Percentiles rank a stretch among this genome's conserved stretches.
These are phyloP conservation scores for Pythium myriotylum DNA, from an alignment of 352 stramenopile genomes.

Conservation along the genomic window DNA sequence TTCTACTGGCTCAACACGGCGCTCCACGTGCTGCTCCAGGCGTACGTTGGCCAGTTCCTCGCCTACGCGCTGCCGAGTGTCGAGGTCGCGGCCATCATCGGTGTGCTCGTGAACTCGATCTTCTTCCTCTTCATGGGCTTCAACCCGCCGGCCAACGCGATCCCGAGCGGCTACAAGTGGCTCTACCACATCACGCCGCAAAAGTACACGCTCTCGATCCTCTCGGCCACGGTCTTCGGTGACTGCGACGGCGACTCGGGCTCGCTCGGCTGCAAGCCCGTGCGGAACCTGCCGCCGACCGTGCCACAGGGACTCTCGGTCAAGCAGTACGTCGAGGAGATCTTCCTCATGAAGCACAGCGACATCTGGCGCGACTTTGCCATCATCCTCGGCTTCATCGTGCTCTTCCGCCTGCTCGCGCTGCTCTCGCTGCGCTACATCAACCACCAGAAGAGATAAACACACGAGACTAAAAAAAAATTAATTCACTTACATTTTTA, in stretches of 20 bases:
- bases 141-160: conserved; percentile 56
- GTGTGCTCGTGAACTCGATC: conserved; percentile 52
- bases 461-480: not conserved
- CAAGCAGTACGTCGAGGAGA: conserved; percentile 30
- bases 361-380: conserved; percentile 28
- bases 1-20: conserved; percentile 33
- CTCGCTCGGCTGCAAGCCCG: conserved; percentile 27
- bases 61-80: conserved; percentile 31
- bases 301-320: conserved; percentile 22
- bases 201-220: conserved; percentile 27
- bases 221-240: conserved; percentile 28
- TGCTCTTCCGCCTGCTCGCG: conserved; percentile 32
- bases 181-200: conserved; percentile 54
- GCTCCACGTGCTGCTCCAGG: conserved; percentile 32
- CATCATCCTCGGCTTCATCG: conserved; percentile 30
- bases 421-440: conserved; percentile 35
- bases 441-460: conserved; percentile 38
- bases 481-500: not conserved
- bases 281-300: conserved; percentile 16
- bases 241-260: conserved; percentile 17
- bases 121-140: conserved; percentile 82
- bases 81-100: conserved; percentile 33
- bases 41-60: conserved; percentile 32
- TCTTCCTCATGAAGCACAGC: conserved; percentile 29
- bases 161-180: conserved; percentile 58